Evolutionary conservation across 2,329 filamentous ascomycete species (phyloP).

Genomic region (Aspergillus calidoustus): DNA sequence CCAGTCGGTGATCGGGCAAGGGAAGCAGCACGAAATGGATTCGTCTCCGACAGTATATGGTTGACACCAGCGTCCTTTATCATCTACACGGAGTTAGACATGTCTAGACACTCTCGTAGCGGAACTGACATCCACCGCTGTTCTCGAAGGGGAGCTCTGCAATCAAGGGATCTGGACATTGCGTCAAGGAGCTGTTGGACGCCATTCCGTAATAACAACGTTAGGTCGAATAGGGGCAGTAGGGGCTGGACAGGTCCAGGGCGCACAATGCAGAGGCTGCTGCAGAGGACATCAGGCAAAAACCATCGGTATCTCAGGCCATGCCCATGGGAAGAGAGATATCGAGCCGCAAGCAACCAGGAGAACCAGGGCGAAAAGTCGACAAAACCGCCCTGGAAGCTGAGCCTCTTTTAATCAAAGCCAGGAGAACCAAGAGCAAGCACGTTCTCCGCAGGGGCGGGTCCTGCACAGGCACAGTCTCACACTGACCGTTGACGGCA

Average conservation of each 20-base stretch:
- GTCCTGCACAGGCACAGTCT: not conserved
- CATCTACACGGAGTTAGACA: not conserved
- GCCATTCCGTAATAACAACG: not conserved
- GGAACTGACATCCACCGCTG: conserved; percentile 10
- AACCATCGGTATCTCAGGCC: not conserved
- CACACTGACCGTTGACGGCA: not conserved
- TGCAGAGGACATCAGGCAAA: not conserved
- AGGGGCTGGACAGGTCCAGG: not conserved
- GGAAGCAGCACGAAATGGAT: conserved; percentile 16
- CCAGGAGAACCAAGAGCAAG: not conserved
- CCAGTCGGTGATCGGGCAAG: conserved; percentile 14
- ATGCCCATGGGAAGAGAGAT: too few species aligned
- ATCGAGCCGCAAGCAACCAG: too few species aligned
- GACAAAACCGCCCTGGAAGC: not conserved
- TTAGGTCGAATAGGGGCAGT: not conserved
- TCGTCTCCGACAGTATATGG: not conserved
- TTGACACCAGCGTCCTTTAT: conserved; percentile 13
- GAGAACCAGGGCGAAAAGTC: not conserved
- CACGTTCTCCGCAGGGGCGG: not conserved
- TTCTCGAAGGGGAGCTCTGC: conserved; percentile 7
- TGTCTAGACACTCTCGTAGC: too few species aligned
- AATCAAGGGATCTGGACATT: conserved; percentile 12
- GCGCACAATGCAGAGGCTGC: not conserved
- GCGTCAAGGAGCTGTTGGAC: conserved; percentile 5
- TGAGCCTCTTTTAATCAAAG: not conserved